Percentiles rank a stretch among this genome's conserved stretches.
phyloP scores from a whole-genome alignment of 306 rosid species.

The Dryas drummondii region DNA sequence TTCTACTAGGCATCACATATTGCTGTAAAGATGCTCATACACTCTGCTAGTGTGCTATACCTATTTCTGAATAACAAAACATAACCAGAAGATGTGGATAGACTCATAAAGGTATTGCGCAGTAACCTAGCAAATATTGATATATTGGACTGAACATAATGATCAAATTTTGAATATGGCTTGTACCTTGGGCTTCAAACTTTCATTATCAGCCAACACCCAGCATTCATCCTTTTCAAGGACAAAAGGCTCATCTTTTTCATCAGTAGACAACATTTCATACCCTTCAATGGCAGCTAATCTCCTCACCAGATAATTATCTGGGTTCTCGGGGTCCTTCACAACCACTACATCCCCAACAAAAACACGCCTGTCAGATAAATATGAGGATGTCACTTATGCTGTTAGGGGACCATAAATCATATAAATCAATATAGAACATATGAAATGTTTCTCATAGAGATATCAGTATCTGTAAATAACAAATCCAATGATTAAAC shows the following conservation, averaged over 20 bases:
- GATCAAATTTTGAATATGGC: conserved; percentile 14
- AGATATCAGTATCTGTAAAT: background rate
- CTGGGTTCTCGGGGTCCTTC: conserved; percentile 73
- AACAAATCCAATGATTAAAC: background rate
- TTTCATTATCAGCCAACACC: conserved; percentile 85
- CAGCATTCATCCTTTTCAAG: conserved; percentile 90
- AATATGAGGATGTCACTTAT: conserved; percentile 10
- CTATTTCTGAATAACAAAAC: background rate
- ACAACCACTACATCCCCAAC: conserved; percentile 93
- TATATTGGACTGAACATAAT: conserved; percentile 2
- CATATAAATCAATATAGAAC: background rate
- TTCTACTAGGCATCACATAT: background rate
- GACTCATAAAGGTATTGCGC: background rate
- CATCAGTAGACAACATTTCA: conserved; percentile 83
- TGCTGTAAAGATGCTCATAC: background rate
- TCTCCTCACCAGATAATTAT: conserved; percentile 74
- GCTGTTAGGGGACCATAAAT: background rate
- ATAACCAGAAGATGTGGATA: background rate
- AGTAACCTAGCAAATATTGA: conserved; percentile 8
- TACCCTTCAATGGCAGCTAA: conserved; percentile 86
- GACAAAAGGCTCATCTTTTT: conserved; percentile 73
- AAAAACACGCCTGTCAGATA: conserved; percentile 70
- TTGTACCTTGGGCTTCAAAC: conserved; percentile 75
- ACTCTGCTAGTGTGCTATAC: background rate
- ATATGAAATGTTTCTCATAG: background rate